These are phyloP conservation scores for Kockiozyma suomiensis DNA, from an alignment of 805 yeast species.

Conservation along the genomic window DNA sequence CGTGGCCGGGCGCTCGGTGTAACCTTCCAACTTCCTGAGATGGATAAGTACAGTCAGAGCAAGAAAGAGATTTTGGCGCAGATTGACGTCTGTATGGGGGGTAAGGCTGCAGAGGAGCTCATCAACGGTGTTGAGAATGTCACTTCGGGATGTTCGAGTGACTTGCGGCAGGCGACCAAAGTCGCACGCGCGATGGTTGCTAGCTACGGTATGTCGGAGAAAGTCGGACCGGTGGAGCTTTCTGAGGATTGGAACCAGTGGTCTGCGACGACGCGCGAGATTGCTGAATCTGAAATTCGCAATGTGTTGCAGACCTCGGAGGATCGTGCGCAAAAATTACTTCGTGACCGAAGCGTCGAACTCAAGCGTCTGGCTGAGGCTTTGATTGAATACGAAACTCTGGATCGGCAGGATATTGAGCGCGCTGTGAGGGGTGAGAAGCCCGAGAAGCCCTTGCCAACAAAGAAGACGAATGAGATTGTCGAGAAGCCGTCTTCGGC, in stretches of 20 bases:
- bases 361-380: constrained; percentile 90
- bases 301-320: constrained; percentile 74
- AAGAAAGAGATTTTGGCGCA: constrained; percentile 86
- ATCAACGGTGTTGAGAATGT: constrained; percentile 89
- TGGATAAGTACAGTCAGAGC: constrained; percentile 95
- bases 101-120: constrained; percentile 94
- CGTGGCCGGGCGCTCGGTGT: constrained; percentile 96
- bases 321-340: constrained; percentile 70
- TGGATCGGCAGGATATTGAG: constrained; percentile 88
- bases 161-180: constrained; percentile 82
- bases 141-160: constrained; percentile 94
- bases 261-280: constrained; percentile 84
- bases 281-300: constrained; percentile 92
- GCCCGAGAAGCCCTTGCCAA: constrained; percentile 20
- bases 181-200: constrained; percentile 98
- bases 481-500: constrained; percentile 8
- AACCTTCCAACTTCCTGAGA: constrained; percentile 96
- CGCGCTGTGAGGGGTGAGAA: constrained; percentile 79
- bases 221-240: constrained; percentile 87
- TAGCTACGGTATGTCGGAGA: constrained; percentile 92
- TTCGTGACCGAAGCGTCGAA: constrained; percentile 65
- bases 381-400: constrained; percentile 89
- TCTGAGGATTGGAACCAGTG: constrained; percentile 93
- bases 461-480: constrained; percentile 1
- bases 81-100: constrained; percentile 98